Conservation (phyloP, 1,284 basidiomycete genomes). For the Marasmius fiardii region DNA sequence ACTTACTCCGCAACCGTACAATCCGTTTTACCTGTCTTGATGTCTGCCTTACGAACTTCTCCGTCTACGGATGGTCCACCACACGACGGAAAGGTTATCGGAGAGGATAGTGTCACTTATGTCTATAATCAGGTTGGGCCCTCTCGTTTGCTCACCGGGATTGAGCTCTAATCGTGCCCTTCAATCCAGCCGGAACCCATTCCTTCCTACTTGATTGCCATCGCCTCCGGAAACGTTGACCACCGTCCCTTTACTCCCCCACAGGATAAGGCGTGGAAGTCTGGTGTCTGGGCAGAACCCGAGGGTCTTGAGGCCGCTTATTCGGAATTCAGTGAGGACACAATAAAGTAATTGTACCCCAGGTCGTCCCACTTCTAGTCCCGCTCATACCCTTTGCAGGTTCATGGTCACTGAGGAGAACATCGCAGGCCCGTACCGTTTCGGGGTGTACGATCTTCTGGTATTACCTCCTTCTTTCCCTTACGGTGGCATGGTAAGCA, state of each 20-base stretch:
- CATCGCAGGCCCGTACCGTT: slow-evolving; percentile 75
- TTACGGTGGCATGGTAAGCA: slow-evolving; percentile 84
- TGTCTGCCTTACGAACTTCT: slow-evolving; percentile 79
- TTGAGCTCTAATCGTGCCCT: background rate
- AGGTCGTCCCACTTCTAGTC: background rate
- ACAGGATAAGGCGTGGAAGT: slow-evolving; percentile 70
- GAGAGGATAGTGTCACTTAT: slow-evolving; percentile 66
- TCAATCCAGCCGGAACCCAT: slow-evolving; percentile 69
- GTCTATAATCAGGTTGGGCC: slow-evolving; percentile 60
- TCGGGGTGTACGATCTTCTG: slow-evolving; percentile 89
- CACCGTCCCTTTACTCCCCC: slow-evolving; percentile 65
- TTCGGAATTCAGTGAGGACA: slow-evolving; percentile 89
- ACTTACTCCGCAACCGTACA: slow-evolving; percentile 77
- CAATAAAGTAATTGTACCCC: slow-evolving; percentile 52
- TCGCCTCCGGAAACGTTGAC: slow-evolving; percentile 81
- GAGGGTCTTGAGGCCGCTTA: slow-evolving; percentile 76
- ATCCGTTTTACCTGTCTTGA: slow-evolving; percentile 77
- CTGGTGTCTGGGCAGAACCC: slow-evolving; percentile 90
- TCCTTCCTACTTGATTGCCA: slow-evolving; percentile 85
- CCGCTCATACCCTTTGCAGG: slow-evolving; percentile 30
- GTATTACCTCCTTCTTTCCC: slow-evolving; percentile 96
- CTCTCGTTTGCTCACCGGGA: background rate
- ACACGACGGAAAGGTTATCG: slow-evolving; percentile 67
- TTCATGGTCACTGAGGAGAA: slow-evolving; percentile 79
- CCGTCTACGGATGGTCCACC: slow-evolving; percentile 66